phyloP scores from a whole-genome alignment of 2,329 filamentous ascomycete genomes.

The Diatrype stigma region DNA sequence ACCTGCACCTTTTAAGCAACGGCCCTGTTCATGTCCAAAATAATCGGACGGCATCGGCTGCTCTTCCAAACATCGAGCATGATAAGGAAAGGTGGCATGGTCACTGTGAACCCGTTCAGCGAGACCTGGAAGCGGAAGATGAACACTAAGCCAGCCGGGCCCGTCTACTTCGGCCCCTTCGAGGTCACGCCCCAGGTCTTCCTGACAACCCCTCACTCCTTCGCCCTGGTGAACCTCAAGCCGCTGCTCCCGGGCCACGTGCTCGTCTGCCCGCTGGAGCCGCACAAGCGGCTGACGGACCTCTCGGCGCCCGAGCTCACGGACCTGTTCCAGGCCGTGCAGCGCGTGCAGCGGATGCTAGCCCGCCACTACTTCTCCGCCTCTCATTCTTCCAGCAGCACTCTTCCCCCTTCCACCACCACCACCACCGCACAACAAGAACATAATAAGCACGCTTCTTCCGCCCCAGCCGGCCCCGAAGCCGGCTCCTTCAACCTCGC shows the following conservation, averaged over 20 bases:
- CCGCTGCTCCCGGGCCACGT: constrained; percentile 91
- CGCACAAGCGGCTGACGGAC: constrained; percentile 70
- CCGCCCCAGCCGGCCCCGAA: constrained; percentile 33
- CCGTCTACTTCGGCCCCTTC: constrained; percentile 69
- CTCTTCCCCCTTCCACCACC: not conserved
- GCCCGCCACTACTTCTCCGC: constrained; percentile 49
- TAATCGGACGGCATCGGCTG: not conserved
- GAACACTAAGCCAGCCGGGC: constrained; percentile 11
- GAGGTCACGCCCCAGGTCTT: constrained; percentile 83
- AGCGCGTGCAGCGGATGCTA: constrained; percentile 75
- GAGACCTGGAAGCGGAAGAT: constrained; percentile 7
- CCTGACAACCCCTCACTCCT: constrained; percentile 72
- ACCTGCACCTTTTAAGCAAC: not conserved
- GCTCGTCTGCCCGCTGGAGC: constrained; percentile 72
- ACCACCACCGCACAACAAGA: not conserved
- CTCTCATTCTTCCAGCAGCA: constrained; percentile 2
- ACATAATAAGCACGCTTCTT: too few relatives aligned
- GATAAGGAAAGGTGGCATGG: constrained; percentile 3
- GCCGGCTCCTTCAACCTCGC: constrained; percentile 85
- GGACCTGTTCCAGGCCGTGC: constrained; percentile 85
- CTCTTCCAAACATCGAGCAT: not conserved
- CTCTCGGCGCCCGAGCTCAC: constrained; percentile 65
- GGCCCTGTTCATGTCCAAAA: not conserved
- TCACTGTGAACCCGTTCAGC: not conserved
- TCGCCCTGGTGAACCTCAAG: constrained; percentile 92